Conservation (phyloP, 2,329 filamentous ascomycete genomes). For the Orbilia oligospora region DNA sequence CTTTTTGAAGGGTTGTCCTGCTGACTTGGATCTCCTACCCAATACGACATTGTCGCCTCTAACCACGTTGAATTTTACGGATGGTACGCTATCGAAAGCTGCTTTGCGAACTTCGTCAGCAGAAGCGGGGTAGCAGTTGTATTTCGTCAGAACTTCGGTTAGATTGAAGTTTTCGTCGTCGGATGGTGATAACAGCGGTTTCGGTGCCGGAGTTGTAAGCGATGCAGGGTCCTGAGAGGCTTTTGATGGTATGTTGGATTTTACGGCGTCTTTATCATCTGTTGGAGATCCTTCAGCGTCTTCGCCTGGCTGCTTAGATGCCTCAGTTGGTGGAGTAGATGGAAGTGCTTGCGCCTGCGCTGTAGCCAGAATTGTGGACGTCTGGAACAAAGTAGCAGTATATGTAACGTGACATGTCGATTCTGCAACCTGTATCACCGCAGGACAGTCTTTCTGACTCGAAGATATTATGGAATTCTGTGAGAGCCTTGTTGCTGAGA, state of each 20-base stretch:
- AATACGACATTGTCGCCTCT: slow-evolving; percentile 54
- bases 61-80: slow-evolving; percentile 54
- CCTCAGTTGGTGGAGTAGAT: slow-evolving; percentile 11
- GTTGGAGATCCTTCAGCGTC: neutral
- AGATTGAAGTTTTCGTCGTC: slow-evolving; percentile 51
- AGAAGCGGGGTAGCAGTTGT: slow-evolving; percentile 45
- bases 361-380: slow-evolving; percentile 37
- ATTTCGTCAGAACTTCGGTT: slow-evolving; percentile 56
- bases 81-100: slow-evolving; percentile 41
- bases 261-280: slow-evolving; percentile 17
- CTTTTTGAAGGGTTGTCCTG: slow-evolving; percentile 32
- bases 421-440: slow-evolving; percentile 32
- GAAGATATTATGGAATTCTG: slow-evolving; percentile 32
- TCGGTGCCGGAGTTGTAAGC: slow-evolving; percentile 27
- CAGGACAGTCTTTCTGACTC: slow-evolving; percentile 22
- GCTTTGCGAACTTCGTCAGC: slow-evolving; percentile 42
- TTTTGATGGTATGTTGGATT: slow-evolving; percentile 15
- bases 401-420: slow-evolving; percentile 45
- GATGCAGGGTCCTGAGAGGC: slow-evolving; percentile 15
- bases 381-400: slow-evolving; percentile 40
- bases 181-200: slow-evolving; percentile 24
- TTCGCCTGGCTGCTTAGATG: neutral
- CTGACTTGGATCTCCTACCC: slow-evolving; percentile 38
- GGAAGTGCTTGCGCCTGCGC: slow-evolving; percentile 1
- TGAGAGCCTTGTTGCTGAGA: slow-evolving; percentile 37